Percentiles rank a stretch among this genome's conserved stretches.
phyloP scores from a whole-genome alignment of 2,329 filamentous ascomycete genomes.

The Sporothrix luriei region DNA sequence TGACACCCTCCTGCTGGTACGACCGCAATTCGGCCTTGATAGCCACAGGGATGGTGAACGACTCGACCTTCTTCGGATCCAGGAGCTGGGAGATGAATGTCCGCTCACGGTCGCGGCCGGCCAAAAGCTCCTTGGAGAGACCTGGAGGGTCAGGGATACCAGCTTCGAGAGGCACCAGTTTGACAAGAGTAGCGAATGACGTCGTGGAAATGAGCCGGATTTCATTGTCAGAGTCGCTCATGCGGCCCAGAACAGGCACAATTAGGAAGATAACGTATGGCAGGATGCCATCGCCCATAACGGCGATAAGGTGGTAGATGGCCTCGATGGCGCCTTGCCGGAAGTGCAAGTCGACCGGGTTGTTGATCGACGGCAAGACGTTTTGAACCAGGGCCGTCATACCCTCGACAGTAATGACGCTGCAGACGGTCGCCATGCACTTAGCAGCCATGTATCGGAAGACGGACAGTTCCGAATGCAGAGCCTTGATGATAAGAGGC shows the following conservation, averaged over 20 bases:
- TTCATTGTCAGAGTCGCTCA: slow-evolving; percentile 98
- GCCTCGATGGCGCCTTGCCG: slow-evolving; percentile 93
- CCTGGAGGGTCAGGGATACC: slow-evolving; percentile 96
- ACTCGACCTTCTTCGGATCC: slow-evolving; percentile 94
- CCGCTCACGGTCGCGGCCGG: slow-evolving; percentile 88
- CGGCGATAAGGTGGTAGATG: slow-evolving; percentile 94
- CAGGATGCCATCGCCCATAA: slow-evolving; percentile 95
- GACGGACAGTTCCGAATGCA: slow-evolving; percentile 86
- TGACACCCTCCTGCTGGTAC: slow-evolving; percentile 98
- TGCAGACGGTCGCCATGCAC: slow-evolving; percentile 95
- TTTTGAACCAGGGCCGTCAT: slow-evolving; percentile 96
- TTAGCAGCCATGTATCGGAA: slow-evolving; percentile 97
- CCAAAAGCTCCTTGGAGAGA: slow-evolving; percentile 81
- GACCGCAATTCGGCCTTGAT: slow-evolving; percentile 96
- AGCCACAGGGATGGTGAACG: slow-evolving; percentile 88
- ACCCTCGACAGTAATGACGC: slow-evolving; percentile 88
- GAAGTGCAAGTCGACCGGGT: slow-evolving; percentile 82
- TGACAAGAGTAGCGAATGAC: slow-evolving; percentile 94
- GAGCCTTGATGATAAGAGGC: slow-evolving; percentile 80
- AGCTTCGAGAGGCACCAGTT: slow-evolving; percentile 93
- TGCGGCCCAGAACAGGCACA: slow-evolving; percentile 91
- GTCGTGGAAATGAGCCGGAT: slow-evolving; percentile 93
- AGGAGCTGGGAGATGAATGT: slow-evolving; percentile 97
- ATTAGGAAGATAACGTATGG: slow-evolving; percentile 99
- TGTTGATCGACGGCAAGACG: slow-evolving; percentile 88